These are phyloP conservation scores for Cymbidium sinense DNA, from an alignment of 106 monocot genomes.

Conservation along the genomic window DNA sequence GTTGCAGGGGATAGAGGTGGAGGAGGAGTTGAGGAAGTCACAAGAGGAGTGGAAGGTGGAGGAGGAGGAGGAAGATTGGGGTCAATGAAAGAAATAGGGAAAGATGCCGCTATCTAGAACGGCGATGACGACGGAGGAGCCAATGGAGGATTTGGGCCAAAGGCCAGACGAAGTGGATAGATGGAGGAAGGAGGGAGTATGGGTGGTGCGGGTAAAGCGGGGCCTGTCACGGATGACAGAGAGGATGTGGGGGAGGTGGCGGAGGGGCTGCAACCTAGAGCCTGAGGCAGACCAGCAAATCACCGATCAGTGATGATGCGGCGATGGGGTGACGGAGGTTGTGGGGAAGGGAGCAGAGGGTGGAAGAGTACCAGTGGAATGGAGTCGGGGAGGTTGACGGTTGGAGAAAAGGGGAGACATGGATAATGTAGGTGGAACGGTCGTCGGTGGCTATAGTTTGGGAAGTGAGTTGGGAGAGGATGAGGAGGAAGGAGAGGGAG, in stretches of 20 bases:
- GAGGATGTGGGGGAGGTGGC: constrained; percentile 30
- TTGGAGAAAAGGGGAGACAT: constrained; percentile 14
- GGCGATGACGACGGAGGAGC: constrained; percentile 39
- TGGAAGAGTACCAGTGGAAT: constrained; percentile 39
- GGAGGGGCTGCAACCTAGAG: constrained; percentile 38
- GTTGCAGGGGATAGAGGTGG: constrained; percentile 27
- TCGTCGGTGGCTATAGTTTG: background rate
- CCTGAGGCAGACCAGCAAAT: no score
- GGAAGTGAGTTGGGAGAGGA: background rate
- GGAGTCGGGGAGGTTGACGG: constrained; percentile 40
- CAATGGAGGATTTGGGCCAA: constrained; percentile 50
- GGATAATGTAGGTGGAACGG: constrained; percentile 6
- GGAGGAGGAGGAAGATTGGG: constrained; percentile 18
- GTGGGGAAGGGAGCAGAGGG: constrained; percentile 50
- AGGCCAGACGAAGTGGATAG: constrained; percentile 44
- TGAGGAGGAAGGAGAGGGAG: background rate
- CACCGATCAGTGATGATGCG: no score
- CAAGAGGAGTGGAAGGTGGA: constrained; percentile 20
- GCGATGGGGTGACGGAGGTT: background rate
- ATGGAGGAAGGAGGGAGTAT: constrained; percentile 64
- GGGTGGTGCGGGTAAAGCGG: constrained; percentile 63
- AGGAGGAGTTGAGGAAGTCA: constrained; percentile 28
- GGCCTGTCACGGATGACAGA: constrained; percentile 47
- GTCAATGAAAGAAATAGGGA: constrained; percentile 26
- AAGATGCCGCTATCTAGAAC: constrained; percentile 54